A percentile compares a stretch with the other conserved stretches of the same genome.
phyloP scores from a whole-genome alignment of 768 basidiomycete genomes.

The Imleria badia region DNA sequence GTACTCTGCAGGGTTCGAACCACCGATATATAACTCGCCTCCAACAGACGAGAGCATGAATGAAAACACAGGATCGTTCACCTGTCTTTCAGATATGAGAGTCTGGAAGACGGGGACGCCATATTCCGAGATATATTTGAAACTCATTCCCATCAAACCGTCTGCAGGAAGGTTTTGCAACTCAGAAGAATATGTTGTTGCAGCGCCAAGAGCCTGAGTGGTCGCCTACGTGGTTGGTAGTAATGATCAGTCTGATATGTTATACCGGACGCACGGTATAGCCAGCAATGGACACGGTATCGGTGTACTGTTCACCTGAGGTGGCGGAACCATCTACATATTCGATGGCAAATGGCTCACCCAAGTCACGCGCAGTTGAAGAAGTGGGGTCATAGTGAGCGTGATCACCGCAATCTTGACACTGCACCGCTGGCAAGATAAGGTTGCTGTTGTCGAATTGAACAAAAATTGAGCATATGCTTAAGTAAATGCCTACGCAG shows the following conservation, averaged over 20 bases:
- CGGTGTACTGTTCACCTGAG: conserved; percentile 37
- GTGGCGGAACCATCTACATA: conserved; percentile 39
- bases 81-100: conserved; percentile 16
- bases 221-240: conserved; percentile 5
- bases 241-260: not conserved
- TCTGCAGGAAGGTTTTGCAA: not conserved
- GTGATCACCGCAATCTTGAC: conserved; percentile 28
- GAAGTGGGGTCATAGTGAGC: conserved; percentile 23
- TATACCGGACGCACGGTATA: not conserved
- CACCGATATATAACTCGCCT: conserved; percentile 40
- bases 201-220: conserved; percentile 7
- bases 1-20: conserved; percentile 36
- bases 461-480: not conserved
- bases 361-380: conserved; percentile 24
- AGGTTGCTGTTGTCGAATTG: conserved; percentile 9
- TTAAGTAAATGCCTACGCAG: conserved; percentile 1
- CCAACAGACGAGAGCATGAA: conserved; percentile 19
- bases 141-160: conserved; percentile 29
- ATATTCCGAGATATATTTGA: conserved; percentile 23
- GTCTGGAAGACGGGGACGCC: conserved; percentile 28
- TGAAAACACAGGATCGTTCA: conserved; percentile 28
- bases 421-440: conserved; percentile 1
- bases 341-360: conserved; percentile 24
- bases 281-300: conserved; percentile 19
- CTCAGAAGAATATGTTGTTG: not conserved